Base-by-base conservation (phyloP, 169 alveolate genomes). In the Cyclospora cayetanensis region DNA sequence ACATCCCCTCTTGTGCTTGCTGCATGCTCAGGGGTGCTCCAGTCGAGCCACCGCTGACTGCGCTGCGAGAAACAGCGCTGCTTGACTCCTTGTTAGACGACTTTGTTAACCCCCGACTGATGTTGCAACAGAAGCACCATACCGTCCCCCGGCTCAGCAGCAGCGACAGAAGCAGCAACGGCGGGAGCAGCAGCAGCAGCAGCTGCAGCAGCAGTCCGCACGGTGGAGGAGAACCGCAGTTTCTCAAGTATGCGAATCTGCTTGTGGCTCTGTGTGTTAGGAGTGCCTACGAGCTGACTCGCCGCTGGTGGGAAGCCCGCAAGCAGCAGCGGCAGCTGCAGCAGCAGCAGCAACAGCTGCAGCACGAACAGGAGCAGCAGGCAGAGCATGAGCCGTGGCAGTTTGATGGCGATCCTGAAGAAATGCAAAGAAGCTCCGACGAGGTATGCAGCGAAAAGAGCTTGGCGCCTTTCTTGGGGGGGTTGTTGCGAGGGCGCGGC, bases 11-110 rank as follows among this genome's bases (percentile, higher is more conserved):
- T n/a, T n/a, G n/a, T n/a, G n/a, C n/a, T n/a, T 15, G 55, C 15
- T 68, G 82, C 18, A 22, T 15, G 11, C 65, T 2, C 70, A 85
- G 91, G 72, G 52, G 72, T 4, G 31, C 68, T 31, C 91, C 91
- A 1, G 91, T 50, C 35, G 82, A 39, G 27, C 91, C 91, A 1
- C 82, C 82, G 27, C 35, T 85, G 37, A 83, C 70, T 7, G 91
- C 91, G 0, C 74, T 85, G 68, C 43, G 82, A 50, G 91, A 83
- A 80, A 83, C 91, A 0, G 91, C 91, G 55, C n/a, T 83, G 65
- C 37, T 83, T 31, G 91, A 83, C 55, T 50, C 77, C 7, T 25
- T 83, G 68, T 4, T 83, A 4, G 91, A 83, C n/a, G 91, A 83
- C 60, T 83, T 83, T 29, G 91, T 83, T 1, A 83, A 83, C 66